Base-by-base conservation (phyloP, 2,329 filamentous ascomycete species). In the Dendrostoma leiphaemia region DNA sequence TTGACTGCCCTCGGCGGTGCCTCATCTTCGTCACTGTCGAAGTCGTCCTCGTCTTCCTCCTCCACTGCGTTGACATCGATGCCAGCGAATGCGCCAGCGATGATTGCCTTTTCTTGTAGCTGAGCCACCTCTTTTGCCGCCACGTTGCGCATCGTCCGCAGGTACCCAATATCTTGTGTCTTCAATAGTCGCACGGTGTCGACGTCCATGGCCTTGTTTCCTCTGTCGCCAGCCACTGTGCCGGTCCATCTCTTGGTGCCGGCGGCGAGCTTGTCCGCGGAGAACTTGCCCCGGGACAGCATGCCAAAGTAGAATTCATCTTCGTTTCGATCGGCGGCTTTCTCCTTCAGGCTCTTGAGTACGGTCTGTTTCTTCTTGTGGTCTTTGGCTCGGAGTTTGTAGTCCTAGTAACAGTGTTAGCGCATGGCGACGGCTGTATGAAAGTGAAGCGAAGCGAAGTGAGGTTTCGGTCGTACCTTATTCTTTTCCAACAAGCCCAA, bases 401-500 rank as follows among this genome's bases (percentile, higher is more conserved):
- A 87, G 68, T 88, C 84, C 79, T 81, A 57, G 37, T 17, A 29
- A 41, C 8, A 49, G 35, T 4, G 13, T 13, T 17, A 38, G 13
- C 2, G 19, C 7, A 29, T 19, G 28, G 28, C 12, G 13, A 45
- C 9, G 34, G 21, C 3, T 44, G 43, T 43, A 15, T 21, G 35
- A 21, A 21, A 12, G 17, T 21, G 13, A 5, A 12, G 19, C 3
- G 13, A 4, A 4, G 17, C 7, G 35, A 4, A 10, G 28, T 24
- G n/a, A 35, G 4, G 12, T 13, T 23, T 26, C 13, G 19, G 37
- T 59, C 67, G 38, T 66, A 87, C 86, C 77, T 97, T 97, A 80
- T 94, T 89, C 76, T 99, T 97, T 72, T 97, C 94, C 58, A 97
- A 85, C 21, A 97, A 82, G 60, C 94, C 94, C 74, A 91, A 91